Percentiles rank a stretch among this genome's conserved stretches.
Conservation (phyloP, 2,329 filamentous ascomycete species). For the Alternaria arbusti region DNA sequence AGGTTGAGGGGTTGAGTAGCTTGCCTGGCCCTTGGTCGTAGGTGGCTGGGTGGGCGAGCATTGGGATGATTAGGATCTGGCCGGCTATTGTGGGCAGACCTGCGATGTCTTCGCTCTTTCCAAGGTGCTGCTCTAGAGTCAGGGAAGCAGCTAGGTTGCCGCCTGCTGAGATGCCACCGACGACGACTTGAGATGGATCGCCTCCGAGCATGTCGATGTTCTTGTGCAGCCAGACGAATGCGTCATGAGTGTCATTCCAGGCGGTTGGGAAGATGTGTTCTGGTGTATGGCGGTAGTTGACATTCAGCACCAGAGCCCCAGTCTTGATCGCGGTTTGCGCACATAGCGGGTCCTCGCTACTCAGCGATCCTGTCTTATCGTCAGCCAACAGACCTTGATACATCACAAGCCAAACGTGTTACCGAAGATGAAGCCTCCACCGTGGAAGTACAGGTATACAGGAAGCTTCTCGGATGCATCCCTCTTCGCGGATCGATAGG, state of each 20-base stretch:
- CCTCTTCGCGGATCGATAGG: conserved; percentile 52
- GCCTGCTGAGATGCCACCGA: conserved; percentile 60
- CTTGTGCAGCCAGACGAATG: conserved; percentile 61
- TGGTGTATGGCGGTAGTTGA: conserved; percentile 67
- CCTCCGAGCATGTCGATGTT: conserved; percentile 50
- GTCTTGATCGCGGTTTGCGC: conserved; percentile 54
- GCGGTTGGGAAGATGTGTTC: conserved; percentile 60
- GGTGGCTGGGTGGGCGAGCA: conserved; percentile 47
- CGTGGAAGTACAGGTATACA: conserved; percentile 58
- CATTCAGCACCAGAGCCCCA: conserved; percentile 57
- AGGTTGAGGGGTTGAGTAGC: conserved; percentile 52
- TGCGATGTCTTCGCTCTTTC: conserved; percentile 39
- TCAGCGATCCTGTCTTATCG: conserved; percentile 42
- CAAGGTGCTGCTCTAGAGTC: conserved; percentile 53
- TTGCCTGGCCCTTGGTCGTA: conserved; percentile 49
- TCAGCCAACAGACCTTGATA: accelerated
- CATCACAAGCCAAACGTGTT: neutral
- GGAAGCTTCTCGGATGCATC: conserved; percentile 51
- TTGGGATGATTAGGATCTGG: conserved; percentile 51
- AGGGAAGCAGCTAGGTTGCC: conserved; percentile 59
- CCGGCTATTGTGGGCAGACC: conserved; percentile 52
- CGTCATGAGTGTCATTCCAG: conserved; percentile 62
- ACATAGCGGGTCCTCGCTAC: conserved; percentile 61
- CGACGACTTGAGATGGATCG: conserved; percentile 53
- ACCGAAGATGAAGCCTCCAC: conserved; percentile 65